These are phyloP conservation scores for Penicillium sp. DNA, from an alignment of 2,329 filamentous ascomycete species.

Conservation along the genomic window DNA sequence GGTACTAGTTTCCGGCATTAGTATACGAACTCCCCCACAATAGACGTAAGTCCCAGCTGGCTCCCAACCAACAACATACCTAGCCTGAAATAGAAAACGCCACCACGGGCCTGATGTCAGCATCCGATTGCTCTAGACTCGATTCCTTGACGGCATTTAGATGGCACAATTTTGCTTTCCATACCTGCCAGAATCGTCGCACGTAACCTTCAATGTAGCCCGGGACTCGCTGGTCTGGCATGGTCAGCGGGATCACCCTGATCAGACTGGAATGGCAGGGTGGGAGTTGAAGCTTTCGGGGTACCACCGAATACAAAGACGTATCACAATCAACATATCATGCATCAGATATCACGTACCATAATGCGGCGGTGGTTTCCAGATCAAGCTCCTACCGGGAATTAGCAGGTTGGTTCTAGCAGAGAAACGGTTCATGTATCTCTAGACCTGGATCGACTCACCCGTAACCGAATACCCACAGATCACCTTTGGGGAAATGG, in stretches of 20 bases:
- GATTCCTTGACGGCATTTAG: background rate
- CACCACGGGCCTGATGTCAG: slow-evolving; percentile 8
- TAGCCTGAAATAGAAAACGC: slow-evolving; percentile 27
- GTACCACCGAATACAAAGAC: background rate
- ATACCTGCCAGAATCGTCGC: slow-evolving; percentile 94
- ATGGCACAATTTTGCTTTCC: slow-evolving; percentile 28
- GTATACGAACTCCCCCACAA: background rate
- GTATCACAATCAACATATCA: background rate
- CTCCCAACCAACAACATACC: slow-evolving; percentile 17
- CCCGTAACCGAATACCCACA: slow-evolving; percentile 98
- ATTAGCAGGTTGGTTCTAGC: slow-evolving; percentile 1
- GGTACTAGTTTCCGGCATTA: slow-evolving; percentile 54
- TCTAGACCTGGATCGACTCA: slow-evolving; percentile 45
- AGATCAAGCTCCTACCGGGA: slow-evolving; percentile 76
- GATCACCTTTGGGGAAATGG: slow-evolving; percentile 56
- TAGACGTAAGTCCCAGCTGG: background rate
- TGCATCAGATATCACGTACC: slow-evolving; percentile 52
- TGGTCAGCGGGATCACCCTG: background rate
- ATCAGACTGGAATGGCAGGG: background rate
- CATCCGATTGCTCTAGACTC: slow-evolving; percentile 2
- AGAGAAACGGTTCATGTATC: background rate
- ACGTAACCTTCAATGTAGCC: slow-evolving; percentile 94
- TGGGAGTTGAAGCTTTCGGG: background rate
- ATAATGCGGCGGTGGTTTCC: slow-evolving; percentile 95
- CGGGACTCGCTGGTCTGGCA: slow-evolving; percentile 71